A percentile compares a stretch with the other conserved stretches of the same genome.
These are phyloP conservation scores for Cryptococcus sp. DNA, from an alignment of 1,284 basidiomycete genomes.

Conservation along the genomic window DNA sequence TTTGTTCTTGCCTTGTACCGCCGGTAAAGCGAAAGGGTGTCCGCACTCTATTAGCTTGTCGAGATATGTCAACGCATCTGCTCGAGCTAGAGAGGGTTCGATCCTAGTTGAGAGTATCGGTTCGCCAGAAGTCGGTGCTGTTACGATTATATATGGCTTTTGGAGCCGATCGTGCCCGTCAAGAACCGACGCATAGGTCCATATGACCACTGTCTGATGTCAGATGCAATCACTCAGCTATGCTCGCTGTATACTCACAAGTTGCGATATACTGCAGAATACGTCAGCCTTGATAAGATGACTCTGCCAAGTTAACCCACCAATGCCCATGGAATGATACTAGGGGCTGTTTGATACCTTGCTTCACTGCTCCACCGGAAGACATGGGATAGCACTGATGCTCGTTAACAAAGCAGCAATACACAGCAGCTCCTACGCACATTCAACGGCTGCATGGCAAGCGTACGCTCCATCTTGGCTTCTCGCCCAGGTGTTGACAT, in stretches of 20 bases:
- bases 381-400: constrained; percentile 13
- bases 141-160: constrained; percentile 15
- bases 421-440: constrained; percentile 7
- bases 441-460: constrained; percentile 19
- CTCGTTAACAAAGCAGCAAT: not conserved
- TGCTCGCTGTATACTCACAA: constrained; percentile 4
- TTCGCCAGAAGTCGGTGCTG: not conserved
- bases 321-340: constrained; percentile 19
- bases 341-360: constrained; percentile 14
- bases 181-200: constrained; percentile 24
- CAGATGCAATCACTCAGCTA: not conserved
- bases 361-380: constrained; percentile 17
- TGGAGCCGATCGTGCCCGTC: constrained; percentile 21
- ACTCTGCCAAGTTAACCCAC: constrained; percentile 7
- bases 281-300: not conserved
- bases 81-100: constrained; percentile 27
- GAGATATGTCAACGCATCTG: constrained; percentile 24
- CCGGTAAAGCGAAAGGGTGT: constrained; percentile 11
- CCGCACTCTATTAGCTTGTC: constrained; percentile 10
- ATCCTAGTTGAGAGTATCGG: constrained; percentile 8
- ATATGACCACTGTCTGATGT: constrained; percentile 23
- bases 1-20: constrained; percentile 21
- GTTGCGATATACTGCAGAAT: constrained; percentile 17
- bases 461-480: constrained; percentile 23
- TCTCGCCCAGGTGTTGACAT: constrained; percentile 26